Evolutionary conservation across 2,329 filamentous ascomycete species (phyloP).

Genomic region (Periconia macrospinosa): DNA sequence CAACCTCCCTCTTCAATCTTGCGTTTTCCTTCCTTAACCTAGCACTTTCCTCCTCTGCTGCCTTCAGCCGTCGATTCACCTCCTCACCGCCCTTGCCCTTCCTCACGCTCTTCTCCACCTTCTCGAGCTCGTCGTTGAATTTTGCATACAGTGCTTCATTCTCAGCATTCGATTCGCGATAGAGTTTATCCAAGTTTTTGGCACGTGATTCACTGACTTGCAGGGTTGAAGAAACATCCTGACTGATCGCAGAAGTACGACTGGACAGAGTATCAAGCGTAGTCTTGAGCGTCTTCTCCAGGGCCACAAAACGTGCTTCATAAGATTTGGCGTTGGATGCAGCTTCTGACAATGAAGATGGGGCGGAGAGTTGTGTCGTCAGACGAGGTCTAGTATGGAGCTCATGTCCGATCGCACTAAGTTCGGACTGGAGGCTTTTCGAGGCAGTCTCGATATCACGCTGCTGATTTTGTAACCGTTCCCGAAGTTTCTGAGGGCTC

Average conservation of each 20-base stretch:
- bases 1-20: conserved; percentile 78
- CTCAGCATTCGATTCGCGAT: conserved; percentile 83
- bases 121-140: conserved; percentile 88
- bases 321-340: conserved; percentile 39
- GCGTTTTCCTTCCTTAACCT: conserved; percentile 84
- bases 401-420: conserved; percentile 79
- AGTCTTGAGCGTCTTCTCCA: conserved; percentile 68
- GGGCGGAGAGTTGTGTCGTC: conserved; percentile 32
- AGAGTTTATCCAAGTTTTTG: conserved; percentile 82
- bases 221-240: conserved; percentile 72
- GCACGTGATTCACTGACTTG: conserved; percentile 76
- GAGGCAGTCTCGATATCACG: conserved; percentile 72
- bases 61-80: conserved; percentile 69
- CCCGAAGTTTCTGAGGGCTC: conserved; percentile 69
- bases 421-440: conserved; percentile 69
- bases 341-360: conserved; percentile 20
- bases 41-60: conserved; percentile 75
- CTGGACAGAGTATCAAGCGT: conserved; percentile 38
- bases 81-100: conserved; percentile 79
- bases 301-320: conserved; percentile 60
- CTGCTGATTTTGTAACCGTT: conserved; percentile 83
- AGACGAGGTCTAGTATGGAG: conserved; percentile 57
- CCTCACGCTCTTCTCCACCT: conserved; percentile 72
- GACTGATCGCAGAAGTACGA: conserved; percentile 56
- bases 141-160: conserved; percentile 91